Evolutionary conservation across 495 filamentous ascomycete genomes (phyloP), one percentile per base, ranked within the genome.

Genomic region (Thermothielavioides terrestris): DNA sequence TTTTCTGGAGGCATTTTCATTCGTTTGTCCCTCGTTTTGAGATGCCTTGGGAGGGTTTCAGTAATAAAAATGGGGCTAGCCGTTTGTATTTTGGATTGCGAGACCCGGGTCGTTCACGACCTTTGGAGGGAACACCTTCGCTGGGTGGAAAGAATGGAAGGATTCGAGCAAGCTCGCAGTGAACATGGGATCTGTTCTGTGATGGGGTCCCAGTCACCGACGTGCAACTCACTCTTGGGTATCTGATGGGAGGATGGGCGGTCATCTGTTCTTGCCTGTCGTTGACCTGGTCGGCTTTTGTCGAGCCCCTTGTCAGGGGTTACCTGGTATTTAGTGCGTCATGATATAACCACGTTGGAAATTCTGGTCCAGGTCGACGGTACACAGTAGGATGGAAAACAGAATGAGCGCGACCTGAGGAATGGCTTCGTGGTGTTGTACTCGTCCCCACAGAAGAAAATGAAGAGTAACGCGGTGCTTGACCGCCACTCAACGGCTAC

Each of bases 221-320:
- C 27, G 39, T 3, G 20, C 39, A 42, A 17, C 39, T 26, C 26
- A n/a, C 14, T 17, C 15, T 8, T 25, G 38, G 21, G 38, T 15
- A 30, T 25, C 30, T 20, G 42, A 20, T 30, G 30, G 26, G 6
- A 4, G n/a, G 26, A 12, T 10, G 10, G 32, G 20, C 21, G 21
- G 43, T 27, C 23, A 27, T 34, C 4, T 27, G n/a, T 37, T 43
- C 27, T 12, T 9, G 12, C 26, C 31, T 11, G 20, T 46, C 43
- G 20, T 36, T 46, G 21, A 34, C 18, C n/a, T 46, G 22, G 43
- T 31, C 32, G 43, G 43, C 43, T 46, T 46, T 46, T 46, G 43
- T 46, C 43, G 43, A 46, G 27, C 37, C 37, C 22, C 6, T 23
- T 18, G 18, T 46, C 22, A 43, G 26, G 2, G 14, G 22, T 37